Evolutionary conservation across 2,329 filamentous ascomycete genomes (phyloP), one percentile per base, ranked within the genome.

Genomic region (Aphanocladium album): DNA sequence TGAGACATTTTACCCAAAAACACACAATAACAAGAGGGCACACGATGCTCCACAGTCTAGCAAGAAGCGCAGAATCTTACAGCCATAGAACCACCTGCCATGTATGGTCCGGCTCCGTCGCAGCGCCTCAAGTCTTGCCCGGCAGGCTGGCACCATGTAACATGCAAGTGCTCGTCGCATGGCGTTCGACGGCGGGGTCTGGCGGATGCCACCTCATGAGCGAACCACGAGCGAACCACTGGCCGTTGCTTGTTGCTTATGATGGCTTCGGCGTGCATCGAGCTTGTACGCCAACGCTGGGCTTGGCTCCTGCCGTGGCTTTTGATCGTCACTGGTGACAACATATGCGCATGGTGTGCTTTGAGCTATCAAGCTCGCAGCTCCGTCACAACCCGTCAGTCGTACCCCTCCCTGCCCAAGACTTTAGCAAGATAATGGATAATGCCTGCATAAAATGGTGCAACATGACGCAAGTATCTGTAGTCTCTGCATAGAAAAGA

Each of bases 81-180:
- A 43, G 2, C 33, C 47, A 19, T 30, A n/a, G 12, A 37, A 39
- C 19, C 37, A 52, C 37, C 47, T 14, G 37, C 27, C 37, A 14
- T 53, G 7, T 37, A 21, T 14, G n/a, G 46, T 7, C 45, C 23
- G 46, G 23, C 35, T 58, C 39, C 57, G 49, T 37, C 19, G 19
- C 21, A 33, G 16, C 37, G 33, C 39, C 47, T 52, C 57, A 30
- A 30, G 19, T 35, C n/a, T 39, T 45, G 39, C 17, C 25, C 27
- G 37, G 23, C 56, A 43, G n/a, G 14, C 25, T 45, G 43, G 19
- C 39, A 50, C 27, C 49, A 37, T 27, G 27, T 57, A 45, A 50
- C 37, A 52, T 59, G 57, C 57, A 41, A 46, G 57, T 59, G 57
- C 57, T 59, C 16, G 49, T 16, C 21, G 57, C 57, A 59, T 59